Evolutionary conservation across 306 rosid genomes (phyloP).

Genomic region (Cucumis cinereus): DNA sequence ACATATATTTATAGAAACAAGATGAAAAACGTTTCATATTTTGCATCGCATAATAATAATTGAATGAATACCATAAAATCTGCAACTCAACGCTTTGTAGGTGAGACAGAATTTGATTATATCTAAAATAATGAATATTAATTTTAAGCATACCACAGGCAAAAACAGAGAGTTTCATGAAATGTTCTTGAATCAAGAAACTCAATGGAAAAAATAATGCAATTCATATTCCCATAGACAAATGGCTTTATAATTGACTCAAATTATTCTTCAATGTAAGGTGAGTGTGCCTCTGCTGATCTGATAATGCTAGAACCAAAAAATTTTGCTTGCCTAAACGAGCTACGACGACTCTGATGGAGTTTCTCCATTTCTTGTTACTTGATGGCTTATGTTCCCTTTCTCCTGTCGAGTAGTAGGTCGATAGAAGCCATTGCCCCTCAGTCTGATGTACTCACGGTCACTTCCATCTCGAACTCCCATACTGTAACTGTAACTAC

Average conservation of each 20-base stretch:
- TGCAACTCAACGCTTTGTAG: neutral
- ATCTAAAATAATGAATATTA: neutral
- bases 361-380: conserved; percentile 45
- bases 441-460: conserved; percentile 42
- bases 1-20: neutral
- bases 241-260: conserved; percentile 12
- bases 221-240: conserved; percentile 25
- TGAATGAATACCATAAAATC: neutral
- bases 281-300: conserved; percentile 21
- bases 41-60: neutral
- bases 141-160: conserved; percentile 18
- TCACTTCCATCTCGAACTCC: conserved; percentile 56
- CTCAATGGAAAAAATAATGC: conserved; percentile 15
- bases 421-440: conserved; percentile 73
- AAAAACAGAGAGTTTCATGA: conserved; percentile 13
- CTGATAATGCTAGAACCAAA: conserved; percentile 41
- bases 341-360: conserved; percentile 29
- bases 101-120: neutral
- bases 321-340: conserved; percentile 17
- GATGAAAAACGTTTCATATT: neutral
- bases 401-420: conserved; percentile 50
- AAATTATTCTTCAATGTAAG: conserved; percentile 13
- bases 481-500: conserved; percentile 40
- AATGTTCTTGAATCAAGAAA: conserved; percentile 10
- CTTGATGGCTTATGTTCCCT: conserved; percentile 36